Percentiles rank a stretch among this genome's conserved stretches.
These are phyloP conservation scores for Clonostachys chloroleuca DNA, from an alignment of 2,329 filamentous ascomycete genomes.

Conservation along the genomic window DNA sequence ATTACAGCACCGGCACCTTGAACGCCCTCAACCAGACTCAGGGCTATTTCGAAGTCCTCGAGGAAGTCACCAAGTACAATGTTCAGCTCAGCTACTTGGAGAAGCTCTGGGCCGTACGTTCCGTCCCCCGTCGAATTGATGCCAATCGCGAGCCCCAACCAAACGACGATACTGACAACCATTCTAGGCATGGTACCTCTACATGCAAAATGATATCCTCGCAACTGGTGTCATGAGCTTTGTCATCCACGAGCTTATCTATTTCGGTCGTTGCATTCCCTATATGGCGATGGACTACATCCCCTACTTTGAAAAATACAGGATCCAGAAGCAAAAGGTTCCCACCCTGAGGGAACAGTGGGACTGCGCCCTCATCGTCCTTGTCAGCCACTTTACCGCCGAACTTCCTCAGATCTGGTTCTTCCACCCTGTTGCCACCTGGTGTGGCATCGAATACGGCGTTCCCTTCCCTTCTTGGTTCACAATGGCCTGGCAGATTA, in stretches of 20 bases:
- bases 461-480: slow-evolving; percentile 83
- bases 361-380: slow-evolving; percentile 87
- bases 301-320: slow-evolving; percentile 86
- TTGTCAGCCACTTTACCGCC: slow-evolving; percentile 94
- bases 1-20: slow-evolving; percentile 48
- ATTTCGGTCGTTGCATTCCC: slow-evolving; percentile 87
- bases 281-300: slow-evolving; percentile 91
- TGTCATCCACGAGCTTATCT: slow-evolving; percentile 86
- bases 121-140: slow-evolving; percentile 4
- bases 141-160: not conserved
- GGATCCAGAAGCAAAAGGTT: slow-evolving; percentile 87
- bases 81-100: slow-evolving; percentile 82
- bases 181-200: slow-evolving; percentile 79
- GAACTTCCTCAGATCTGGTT: slow-evolving; percentile 98
- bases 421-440: slow-evolving; percentile 95
- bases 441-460: slow-evolving; percentile 80
- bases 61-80: slow-evolving; percentile 68
- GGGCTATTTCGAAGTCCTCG: slow-evolving; percentile 53
- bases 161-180: not conserved
- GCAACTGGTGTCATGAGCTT: slow-evolving; percentile 98
- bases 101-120: slow-evolving; percentile 77
- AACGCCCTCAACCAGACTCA: slow-evolving; percentile 41
- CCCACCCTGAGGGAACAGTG: slow-evolving; percentile 92
- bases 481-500: slow-evolving; percentile 89
- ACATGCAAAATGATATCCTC: slow-evolving; percentile 95